These are phyloP conservation scores for Tirmania nivea DNA, from an alignment of 495 filamentous ascomycete species.

Conservation along the genomic window DNA sequence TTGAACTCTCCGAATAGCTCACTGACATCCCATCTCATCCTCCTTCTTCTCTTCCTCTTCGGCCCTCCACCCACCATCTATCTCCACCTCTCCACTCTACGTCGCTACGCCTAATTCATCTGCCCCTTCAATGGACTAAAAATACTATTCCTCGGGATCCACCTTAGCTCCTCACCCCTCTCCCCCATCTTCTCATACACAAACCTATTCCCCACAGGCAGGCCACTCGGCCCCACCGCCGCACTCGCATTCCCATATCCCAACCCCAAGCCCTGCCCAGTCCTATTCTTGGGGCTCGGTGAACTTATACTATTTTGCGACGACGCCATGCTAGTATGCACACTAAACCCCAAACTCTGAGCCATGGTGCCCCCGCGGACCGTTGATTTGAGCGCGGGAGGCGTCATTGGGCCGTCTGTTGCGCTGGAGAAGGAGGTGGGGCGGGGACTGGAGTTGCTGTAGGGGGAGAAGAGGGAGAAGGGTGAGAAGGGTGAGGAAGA, in stretches of 20 bases:
- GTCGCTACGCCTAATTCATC: too few species aligned
- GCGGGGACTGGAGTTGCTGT: background rate
- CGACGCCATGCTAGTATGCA: constrained; percentile 19
- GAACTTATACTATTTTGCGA: constrained; percentile 22
- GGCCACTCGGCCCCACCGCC: constrained; percentile 24
- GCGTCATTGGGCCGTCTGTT: background rate
- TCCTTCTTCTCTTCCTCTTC: too few species aligned
- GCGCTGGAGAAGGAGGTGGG: background rate
- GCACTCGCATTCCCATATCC: constrained; percentile 21
- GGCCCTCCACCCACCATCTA: too few species aligned
- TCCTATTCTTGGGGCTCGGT: constrained; percentile 31
- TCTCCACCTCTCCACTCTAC: too few species aligned
- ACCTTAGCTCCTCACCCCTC: constrained; percentile 6
- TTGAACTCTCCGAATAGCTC: too few species aligned
- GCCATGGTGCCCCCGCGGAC: background rate
- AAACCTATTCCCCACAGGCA: constrained; percentile 75
- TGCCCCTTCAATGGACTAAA: background rate
- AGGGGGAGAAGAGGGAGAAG: constrained; percentile 6
- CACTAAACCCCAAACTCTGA: background rate
- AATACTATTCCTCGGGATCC: background rate
- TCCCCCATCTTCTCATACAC: constrained; percentile 47
- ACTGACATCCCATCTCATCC: too few species aligned
- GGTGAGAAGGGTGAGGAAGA: constrained; percentile 17
- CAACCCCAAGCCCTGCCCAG: constrained; percentile 30
- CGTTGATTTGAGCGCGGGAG: background rate